A percentile compares a stretch with the other conserved stretches of the same genome.
These are phyloP conservation scores for Backusella sp. DNA, from an alignment of 192 early-diverging fungal species.

Conservation along the genomic window DNA sequence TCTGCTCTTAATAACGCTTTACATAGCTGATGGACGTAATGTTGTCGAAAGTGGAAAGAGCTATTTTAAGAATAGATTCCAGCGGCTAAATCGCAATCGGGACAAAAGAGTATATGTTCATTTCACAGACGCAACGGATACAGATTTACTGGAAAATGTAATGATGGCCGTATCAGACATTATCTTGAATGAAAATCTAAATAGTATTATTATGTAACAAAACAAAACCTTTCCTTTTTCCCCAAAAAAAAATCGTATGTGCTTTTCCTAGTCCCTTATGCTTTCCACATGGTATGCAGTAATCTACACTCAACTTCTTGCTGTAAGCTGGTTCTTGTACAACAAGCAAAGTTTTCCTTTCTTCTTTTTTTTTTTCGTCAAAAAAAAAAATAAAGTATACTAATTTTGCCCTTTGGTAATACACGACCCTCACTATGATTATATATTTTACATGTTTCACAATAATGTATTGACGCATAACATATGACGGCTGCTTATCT, in stretches of 20 bases:
- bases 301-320: neutral
- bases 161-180: conserved; percentile 49
- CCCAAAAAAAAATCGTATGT: neutral
- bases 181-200: conserved; percentile 43
- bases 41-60: conserved; percentile 28
- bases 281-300: neutral
- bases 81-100: conserved; percentile 40
- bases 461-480: neutral
- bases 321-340: neutral
- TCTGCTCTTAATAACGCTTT: too few species aligned
- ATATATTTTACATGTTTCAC: neutral
- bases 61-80: conserved; percentile 47
- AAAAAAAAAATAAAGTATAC: neutral
- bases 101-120: conserved; percentile 53
- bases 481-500: neutral
- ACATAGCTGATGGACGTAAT: conserved; percentile 24
- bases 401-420: neutral
- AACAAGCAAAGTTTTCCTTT: neutral
- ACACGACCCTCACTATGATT: neutral
- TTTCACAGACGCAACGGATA: conserved; percentile 54
- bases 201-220: conserved; percentile 27
- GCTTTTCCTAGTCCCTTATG: neutral
- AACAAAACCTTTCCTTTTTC: neutral
- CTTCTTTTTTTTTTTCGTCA: neutral
- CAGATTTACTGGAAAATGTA: conserved; percentile 45